phyloP scores from a whole-genome alignment of 108 stramenopile species.

The Cyclotella cryptica region DNA sequence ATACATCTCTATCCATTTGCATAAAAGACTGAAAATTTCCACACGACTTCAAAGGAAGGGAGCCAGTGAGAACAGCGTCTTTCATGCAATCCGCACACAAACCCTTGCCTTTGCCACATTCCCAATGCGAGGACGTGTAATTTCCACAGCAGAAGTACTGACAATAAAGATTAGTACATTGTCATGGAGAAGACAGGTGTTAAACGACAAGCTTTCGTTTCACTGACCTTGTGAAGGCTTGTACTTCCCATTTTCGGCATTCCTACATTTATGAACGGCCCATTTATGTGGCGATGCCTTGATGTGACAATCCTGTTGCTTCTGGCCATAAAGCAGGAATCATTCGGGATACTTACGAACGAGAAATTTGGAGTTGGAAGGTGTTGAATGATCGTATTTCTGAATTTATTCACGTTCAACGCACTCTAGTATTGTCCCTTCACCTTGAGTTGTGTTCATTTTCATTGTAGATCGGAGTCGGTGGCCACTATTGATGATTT shows the following conservation, averaged over 20 bases:
- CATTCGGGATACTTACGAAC: too few species aligned
- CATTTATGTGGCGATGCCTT: conserved; percentile 10
- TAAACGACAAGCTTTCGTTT: too few species aligned
- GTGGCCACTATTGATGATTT: too few species aligned
- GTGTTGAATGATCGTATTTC: neutral
- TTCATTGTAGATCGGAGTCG: too few species aligned
- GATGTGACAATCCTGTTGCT: conserved; percentile 11
- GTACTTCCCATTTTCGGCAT: conserved; percentile 43
- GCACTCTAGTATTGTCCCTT: too few species aligned
- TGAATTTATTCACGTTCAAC: neutral
- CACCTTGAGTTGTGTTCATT: too few species aligned
- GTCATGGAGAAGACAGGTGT: neutral
- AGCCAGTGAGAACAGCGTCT: conserved; percentile 14
- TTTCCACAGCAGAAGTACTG: conserved; percentile 38
- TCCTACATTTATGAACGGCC: conserved; percentile 31
- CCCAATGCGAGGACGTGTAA: conserved; percentile 29
- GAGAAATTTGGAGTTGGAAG: neutral
- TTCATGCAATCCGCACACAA: conserved; percentile 35
- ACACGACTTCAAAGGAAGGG: conserved; percentile 29
- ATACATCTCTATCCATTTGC: conserved; percentile 37
- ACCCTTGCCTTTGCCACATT: conserved; percentile 28
- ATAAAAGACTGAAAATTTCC: conserved; percentile 28
- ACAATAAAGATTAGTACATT: conserved; percentile 10
- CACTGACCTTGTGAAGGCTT: conserved; percentile 15
- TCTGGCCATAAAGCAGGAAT: conserved; percentile 22